Evolutionary conservation across 805 yeast species (phyloP), one percentile per base, ranked within the genome.

Genomic region (Metschnikowia reukaufii): DNA sequence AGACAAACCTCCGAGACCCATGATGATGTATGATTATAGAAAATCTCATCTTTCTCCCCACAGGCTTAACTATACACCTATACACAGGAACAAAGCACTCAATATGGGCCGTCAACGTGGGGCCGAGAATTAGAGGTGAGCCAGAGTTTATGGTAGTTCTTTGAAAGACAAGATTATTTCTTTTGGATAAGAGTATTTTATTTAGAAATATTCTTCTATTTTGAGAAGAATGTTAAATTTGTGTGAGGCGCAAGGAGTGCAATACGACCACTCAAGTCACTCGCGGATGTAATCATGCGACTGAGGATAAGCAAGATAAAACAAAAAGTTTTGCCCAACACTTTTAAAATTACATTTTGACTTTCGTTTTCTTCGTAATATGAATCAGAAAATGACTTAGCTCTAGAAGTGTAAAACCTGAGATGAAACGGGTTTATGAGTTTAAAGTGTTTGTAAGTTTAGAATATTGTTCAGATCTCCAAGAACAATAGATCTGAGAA

Each of bases 1-100:
- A 45, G 79, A 66, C 32, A 44, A 44, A 21, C 48, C 43, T 17
- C 30, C 42, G 18, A 44, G 13, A 13, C 21, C 39, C 48, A 44
- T 44, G 33, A 15, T 42, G 21, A 13, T 29, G 33, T 18, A 13
- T 35, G 27, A 8, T 35, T 13, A 10, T n/a, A 23, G 20, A 20
- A 33, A 30, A 16, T 17, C 39, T 34, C 25, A 27, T 21, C 29
- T 25, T 25, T 18, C 38, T 25, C 39, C 39, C 34, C 39, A 34
- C 38, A 34, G 10, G 18, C 29, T 34, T 18, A 25, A 27, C 15
- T 16, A 5, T 19, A 13, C 15, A 6, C 15, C 10, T 41, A 18
- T 41, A 41, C 44, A 34, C 44, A 41, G 44, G 44, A 41, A 35
- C n/a, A 19, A 6, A 6, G 2, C 6, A 12, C 17, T 8, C 23